These are phyloP conservation scores for Phycomyces blakesleeanus DNA, from an alignment of 192 early-diverging fungal species.

Conservation along the genomic window DNA sequence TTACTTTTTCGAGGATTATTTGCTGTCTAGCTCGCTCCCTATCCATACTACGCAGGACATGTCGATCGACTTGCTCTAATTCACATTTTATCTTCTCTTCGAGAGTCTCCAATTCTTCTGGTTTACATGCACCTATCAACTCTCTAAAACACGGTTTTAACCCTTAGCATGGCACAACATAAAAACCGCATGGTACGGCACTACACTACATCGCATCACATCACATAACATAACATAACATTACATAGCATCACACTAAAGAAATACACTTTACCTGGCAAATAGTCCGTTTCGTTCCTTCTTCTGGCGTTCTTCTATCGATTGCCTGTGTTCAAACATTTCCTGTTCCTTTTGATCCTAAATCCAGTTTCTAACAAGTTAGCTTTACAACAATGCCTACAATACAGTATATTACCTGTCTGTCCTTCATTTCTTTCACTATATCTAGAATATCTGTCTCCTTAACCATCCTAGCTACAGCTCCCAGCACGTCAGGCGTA, in stretches of 20 bases:
- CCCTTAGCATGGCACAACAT: no score
- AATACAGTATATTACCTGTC: slow-evolving; percentile 5
- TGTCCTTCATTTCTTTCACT: slow-evolving; percentile 6
- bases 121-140: slow-evolving; percentile 15
- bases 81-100: neutral
- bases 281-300: slow-evolving; percentile 14
- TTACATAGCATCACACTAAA: no score
- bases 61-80: slow-evolving; percentile 1
- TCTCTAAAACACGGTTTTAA: slow-evolving; percentile 2
- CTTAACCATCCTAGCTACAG: slow-evolving; percentile 12
- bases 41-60: slow-evolving; percentile 9
- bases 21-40: neutral
- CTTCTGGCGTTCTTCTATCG: slow-evolving; percentile 2
- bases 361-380: neutral
- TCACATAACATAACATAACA: no score
- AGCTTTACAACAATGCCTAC: neutral
- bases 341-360: slow-evolving; percentile 21
- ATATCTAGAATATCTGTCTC: slow-evolving; percentile 15
- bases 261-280: slow-evolving; percentile 11
- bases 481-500: slow-evolving; percentile 19
- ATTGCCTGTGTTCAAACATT: slow-evolving; percentile 12
- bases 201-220: no score
- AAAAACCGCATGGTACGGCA: no score
- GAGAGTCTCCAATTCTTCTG: slow-evolving; percentile 14
- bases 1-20: neutral